Percentiles rank a stretch among this genome's conserved stretches.
phyloP scores from a whole-genome alignment of 2,329 filamentous ascomycete genomes.

The Albophoma yamanashiensis region DNA sequence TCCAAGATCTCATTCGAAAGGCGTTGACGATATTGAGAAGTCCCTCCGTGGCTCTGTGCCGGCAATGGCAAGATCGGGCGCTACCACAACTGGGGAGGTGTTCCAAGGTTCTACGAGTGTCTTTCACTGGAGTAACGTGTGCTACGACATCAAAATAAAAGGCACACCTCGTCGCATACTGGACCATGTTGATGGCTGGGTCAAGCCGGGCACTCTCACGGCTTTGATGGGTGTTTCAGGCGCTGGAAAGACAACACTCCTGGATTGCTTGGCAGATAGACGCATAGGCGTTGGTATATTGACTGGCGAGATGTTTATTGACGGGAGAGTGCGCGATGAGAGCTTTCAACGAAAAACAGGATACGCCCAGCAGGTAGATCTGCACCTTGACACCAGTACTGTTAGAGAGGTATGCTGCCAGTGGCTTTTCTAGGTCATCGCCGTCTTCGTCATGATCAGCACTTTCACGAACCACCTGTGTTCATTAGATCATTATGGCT shows the following conservation, averaged over 20 bases:
- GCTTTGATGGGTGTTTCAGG: slow-evolving; percentile 50
- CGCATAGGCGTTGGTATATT: no score
- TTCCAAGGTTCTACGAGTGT: background rate
- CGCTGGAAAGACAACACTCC: slow-evolving; percentile 54
- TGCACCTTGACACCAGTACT: slow-evolving; percentile 31
- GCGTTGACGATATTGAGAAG: no score
- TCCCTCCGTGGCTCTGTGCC: no score
- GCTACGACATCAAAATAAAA: slow-evolving; percentile 33
- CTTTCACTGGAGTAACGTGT: background rate
- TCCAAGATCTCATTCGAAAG: no score
- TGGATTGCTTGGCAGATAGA: slow-evolving; percentile 47
- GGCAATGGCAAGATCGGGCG: no score
- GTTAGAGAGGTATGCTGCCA: slow-evolving; percentile 31
- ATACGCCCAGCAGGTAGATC: slow-evolving; percentile 61
- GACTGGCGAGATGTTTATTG: slow-evolving; percentile 15
- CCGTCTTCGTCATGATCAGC: no score
- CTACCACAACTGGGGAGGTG: no score
- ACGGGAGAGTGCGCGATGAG: slow-evolving; percentile 53
- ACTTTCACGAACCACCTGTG: no score
- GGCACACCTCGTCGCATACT: slow-evolving; percentile 57
- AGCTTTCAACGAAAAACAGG: slow-evolving; percentile 64
- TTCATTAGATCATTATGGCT: no score
- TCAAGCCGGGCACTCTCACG: slow-evolving; percentile 63
- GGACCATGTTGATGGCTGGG: slow-evolving; percentile 63
- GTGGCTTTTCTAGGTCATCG: no score